Conservation (phyloP, 768 basidiomycete genomes). For the Leucocoprinus leucothites region DNA sequence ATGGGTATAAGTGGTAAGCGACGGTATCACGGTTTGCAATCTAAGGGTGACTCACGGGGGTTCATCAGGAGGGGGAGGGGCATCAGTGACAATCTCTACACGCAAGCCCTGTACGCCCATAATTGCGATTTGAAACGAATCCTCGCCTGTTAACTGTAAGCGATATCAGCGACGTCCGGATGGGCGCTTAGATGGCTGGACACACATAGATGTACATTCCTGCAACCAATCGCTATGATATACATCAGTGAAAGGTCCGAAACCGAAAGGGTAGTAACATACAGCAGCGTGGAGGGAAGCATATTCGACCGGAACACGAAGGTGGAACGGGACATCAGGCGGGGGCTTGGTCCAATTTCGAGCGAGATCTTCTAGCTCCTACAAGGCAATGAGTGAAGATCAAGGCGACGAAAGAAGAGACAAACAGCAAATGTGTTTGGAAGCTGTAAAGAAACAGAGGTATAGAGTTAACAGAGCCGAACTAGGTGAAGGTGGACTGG, state of each 20-base stretch:
- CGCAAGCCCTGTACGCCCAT: slow-evolving; percentile 79
- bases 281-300: slow-evolving; percentile 84
- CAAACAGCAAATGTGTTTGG: slow-evolving; percentile 65
- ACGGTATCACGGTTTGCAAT: slow-evolving; percentile 18
- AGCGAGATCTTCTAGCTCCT: slow-evolving; percentile 82
- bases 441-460: slow-evolving; percentile 58
- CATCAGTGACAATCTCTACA: slow-evolving; percentile 84
- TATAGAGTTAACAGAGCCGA: too few species aligned
- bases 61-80: slow-evolving; percentile 80
- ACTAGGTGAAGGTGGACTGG: too few species aligned
- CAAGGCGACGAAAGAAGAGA: slow-evolving; percentile 8
- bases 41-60: slow-evolving; percentile 59
- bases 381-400: slow-evolving; percentile 10
- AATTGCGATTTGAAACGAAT: slow-evolving; percentile 86
- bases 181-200: slow-evolving; percentile 9
- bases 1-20: slow-evolving; percentile 21
- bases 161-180: slow-evolving; percentile 15
- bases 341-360: slow-evolving; percentile 87
- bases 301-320: slow-evolving; percentile 85
- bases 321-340: slow-evolving; percentile 68
- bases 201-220: slow-evolving; percentile 83
- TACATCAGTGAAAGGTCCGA: slow-evolving; percentile 17
- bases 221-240: slow-evolving; percentile 65
- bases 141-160: slow-evolving; percentile 72
- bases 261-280: slow-evolving; percentile 26